Base-by-base conservation (phyloP, 805 yeast genomes). In the Millerozyma acaciae region DNA sequence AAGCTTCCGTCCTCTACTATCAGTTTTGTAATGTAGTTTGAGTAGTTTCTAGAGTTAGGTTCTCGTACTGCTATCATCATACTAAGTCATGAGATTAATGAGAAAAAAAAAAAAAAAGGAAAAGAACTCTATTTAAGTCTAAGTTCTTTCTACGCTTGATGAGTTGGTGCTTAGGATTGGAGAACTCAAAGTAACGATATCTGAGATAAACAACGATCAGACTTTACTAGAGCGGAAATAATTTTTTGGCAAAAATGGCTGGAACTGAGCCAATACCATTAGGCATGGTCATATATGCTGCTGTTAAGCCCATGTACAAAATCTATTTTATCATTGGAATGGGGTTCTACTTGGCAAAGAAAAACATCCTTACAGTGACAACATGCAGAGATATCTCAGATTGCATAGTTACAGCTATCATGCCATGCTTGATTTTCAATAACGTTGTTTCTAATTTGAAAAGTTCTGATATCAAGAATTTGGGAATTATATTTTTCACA, bases 271-370 rank as follows among this genome's bases (percentile, higher is more conserved):
- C 10, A 10, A n/a, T 23, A 8, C 43, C 68, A 2, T 45, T 80
- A 20, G 90, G 93, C 12, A 68, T 70, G 24, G 76, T 85, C 22
- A 80, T 87, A 5, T 86, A 82, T 60, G 72, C 85, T 16, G 76
- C 95, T 0, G 80, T 82, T 35, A 86, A 85, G 62, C 96, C 96
- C n/a, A 80, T 86, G 37, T 70, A 85, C 58, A 87, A 87, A 57
- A 83, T 86, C 43, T 83, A 85, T 48, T 60, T 83, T 44, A 80
- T 84, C 50, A 73, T 84, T 4, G 77, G 69, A 4, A 57, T 78
- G 9, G 96, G 96, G 8, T 82, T 66, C 43, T 52, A 66, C 25
- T 58, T 87, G 5, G 84, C 90, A 3, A 74, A 67, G 39, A 68
- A 60, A 43, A 79, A 83, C 46, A 71, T 83, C 16, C 60, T 84